phyloP scores from a whole-genome alignment of 495 filamentous ascomycete genomes.

The Aspergillus indologenus region DNA sequence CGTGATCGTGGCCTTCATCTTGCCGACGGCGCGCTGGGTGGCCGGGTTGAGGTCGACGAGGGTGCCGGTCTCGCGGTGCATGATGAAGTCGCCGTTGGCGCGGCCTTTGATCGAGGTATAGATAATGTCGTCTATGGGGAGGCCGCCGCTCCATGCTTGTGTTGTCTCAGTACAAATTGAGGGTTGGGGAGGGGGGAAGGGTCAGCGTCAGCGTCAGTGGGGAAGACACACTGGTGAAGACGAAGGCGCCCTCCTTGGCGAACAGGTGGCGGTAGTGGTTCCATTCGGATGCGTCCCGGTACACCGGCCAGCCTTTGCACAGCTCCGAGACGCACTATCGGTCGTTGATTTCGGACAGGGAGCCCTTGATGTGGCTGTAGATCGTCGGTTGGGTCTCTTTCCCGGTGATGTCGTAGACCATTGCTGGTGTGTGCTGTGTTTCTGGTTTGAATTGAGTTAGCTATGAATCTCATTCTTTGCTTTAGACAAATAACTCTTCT shows the following conservation, averaged over 20 bases:
- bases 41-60: constrained; percentile 23
- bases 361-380: constrained; percentile 10
- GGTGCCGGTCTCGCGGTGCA: constrained; percentile 25
- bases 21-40: constrained; percentile 24
- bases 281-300: constrained; percentile 29
- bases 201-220: no score
- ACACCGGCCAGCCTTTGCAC: constrained; percentile 14
- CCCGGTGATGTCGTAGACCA: constrained; percentile 12
- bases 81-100: constrained; percentile 17
- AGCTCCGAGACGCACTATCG: constrained; percentile 13
- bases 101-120: constrained; percentile 18
- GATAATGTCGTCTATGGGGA: constrained; percentile 24
- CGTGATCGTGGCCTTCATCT: constrained; percentile 31
- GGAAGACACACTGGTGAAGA: constrained; percentile 20
- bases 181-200: no score
- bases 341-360: constrained; percentile 3
- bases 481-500: no score
- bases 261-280: constrained; percentile 26
- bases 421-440: neutral
- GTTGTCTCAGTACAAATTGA: neutral
- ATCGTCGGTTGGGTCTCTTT: constrained; percentile 9
- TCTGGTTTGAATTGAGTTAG: no score
- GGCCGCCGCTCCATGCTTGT: constrained; percentile 10
- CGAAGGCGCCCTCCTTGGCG: constrained; percentile 15
- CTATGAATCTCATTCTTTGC: no score